Percentiles rank a stretch among this genome's conserved stretches.
phyloP scores from a whole-genome alignment of 1,284 basidiomycete genomes.

The Rhodotorula sp. region DNA sequence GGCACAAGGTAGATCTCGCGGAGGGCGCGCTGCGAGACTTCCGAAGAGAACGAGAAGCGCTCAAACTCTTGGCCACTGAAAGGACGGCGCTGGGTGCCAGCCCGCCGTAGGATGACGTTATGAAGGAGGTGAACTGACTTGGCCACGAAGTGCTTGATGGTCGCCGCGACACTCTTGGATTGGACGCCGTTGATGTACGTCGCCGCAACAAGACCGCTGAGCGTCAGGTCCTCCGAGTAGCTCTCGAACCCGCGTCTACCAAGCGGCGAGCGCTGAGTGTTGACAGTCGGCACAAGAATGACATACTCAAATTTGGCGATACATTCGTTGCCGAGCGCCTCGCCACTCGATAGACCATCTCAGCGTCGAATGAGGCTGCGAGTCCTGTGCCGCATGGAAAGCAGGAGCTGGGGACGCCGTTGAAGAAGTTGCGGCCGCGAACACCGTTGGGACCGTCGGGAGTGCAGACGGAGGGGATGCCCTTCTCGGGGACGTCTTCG shows the following conservation, averaged over 20 bases:
- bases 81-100: not conserved
- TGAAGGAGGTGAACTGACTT: not conserved
- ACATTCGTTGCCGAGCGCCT: conserved; percentile 26
- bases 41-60: conserved; percentile 46
- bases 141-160: conserved; percentile 36
- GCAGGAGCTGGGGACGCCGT: conserved; percentile 16
- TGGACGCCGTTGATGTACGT: conserved; percentile 36
- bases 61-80: conserved; percentile 56
- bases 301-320: conserved; percentile 26
- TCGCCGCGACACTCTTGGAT: conserved; percentile 28
- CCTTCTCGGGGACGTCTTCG: conserved; percentile 10
- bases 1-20: conserved; percentile 78
- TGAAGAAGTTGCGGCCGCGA: conserved; percentile 27
- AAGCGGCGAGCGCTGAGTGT: conserved; percentile 58
- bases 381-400: conserved; percentile 28
- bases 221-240: conserved; percentile 54
- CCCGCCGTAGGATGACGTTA: not conserved
- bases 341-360: conserved; percentile 17
- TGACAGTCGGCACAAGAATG: conserved; percentile 46
- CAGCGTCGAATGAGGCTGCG: conserved; percentile 25
- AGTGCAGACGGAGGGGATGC: conserved; percentile 13
- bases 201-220: conserved; percentile 17
- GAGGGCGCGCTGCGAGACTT: conserved; percentile 65
- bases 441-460: conserved; percentile 28
- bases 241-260: conserved; percentile 62